phyloP scores from a whole-genome alignment of 768 basidiomycete genomes.

The Mycena epipterygia region DNA sequence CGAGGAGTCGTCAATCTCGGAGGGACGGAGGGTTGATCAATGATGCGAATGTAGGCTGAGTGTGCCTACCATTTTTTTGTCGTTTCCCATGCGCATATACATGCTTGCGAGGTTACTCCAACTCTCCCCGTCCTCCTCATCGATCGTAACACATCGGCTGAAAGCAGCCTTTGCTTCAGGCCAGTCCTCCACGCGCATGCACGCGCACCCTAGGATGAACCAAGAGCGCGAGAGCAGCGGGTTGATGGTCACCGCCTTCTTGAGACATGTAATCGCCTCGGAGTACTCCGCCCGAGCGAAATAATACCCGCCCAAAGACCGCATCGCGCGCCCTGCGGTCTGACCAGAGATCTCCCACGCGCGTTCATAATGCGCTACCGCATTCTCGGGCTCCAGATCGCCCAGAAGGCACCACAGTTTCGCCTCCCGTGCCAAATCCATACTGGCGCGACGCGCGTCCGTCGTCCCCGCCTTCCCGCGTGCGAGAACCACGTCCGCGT shows the following conservation, averaged over 20 bases:
- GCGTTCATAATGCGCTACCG: slow-evolving; percentile 79
- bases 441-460: slow-evolving; percentile 52
- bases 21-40: slow-evolving; percentile 24
- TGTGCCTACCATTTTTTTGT: slow-evolving; percentile 39
- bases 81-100: slow-evolving; percentile 85
- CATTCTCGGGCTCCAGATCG: slow-evolving; percentile 84
- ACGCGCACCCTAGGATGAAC: slow-evolving; percentile 97
- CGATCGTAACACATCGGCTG: slow-evolving; percentile 86
- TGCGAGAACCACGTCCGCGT: slow-evolving; percentile 79
- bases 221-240: slow-evolving; percentile 90
- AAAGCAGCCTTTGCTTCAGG: slow-evolving; percentile 87
- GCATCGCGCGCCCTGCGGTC: slow-evolving; percentile 91
- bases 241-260: slow-evolving; percentile 87
- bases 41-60: slow-evolving; percentile 14
- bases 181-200: slow-evolving; percentile 88
- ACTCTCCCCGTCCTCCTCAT: slow-evolving; percentile 97
- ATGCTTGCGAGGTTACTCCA: slow-evolving; percentile 98
- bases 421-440: slow-evolving; percentile 82
- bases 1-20: slow-evolving; percentile 35
- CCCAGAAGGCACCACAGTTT: slow-evolving; percentile 97
- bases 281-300: slow-evolving; percentile 77
- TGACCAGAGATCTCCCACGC: slow-evolving; percentile 89
- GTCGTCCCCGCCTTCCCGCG: slow-evolving; percentile 66
- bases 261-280: slow-evolving; percentile 75
- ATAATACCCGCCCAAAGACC: slow-evolving; percentile 88